Percentiles rank a stretch among this genome's conserved stretches.
These are phyloP conservation scores for Borealophlyctis nickersoniae DNA, from an alignment of 192 early-diverging fungal genomes.

Conservation along the genomic window DNA sequence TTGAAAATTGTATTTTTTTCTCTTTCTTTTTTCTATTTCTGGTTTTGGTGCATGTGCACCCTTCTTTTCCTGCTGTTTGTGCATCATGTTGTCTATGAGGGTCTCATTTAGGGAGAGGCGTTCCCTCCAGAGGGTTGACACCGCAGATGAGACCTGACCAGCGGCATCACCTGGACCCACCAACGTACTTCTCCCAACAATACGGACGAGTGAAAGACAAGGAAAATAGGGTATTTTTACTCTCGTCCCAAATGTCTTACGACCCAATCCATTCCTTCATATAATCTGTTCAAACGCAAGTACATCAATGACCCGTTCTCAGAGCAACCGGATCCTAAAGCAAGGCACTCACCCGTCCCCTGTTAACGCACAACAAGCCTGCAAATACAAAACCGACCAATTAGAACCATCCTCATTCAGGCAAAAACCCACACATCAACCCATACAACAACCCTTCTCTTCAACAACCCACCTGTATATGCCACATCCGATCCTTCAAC, in stretches of 20 bases:
- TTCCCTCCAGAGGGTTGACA: too few species aligned
- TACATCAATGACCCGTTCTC: neutral
- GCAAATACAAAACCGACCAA: neutral
- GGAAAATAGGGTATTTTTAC: too few species aligned
- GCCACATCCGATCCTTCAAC: conserved; percentile 68
- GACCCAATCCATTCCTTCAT: conserved; percentile 23
- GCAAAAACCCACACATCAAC: neutral
- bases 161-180: too few species aligned
- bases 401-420: neutral
- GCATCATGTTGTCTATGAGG: too few species aligned
- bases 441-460: neutral
- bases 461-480: conserved; percentile 69
- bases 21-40: too few species aligned
- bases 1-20: neutral
- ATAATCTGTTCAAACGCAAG: conserved; percentile 2
- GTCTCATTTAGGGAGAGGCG: too few species aligned
- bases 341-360: conserved; percentile 60
- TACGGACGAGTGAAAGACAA: too few species aligned
- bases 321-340: neutral
- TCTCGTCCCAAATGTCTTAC: conserved; percentile 3
- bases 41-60: too few species aligned
- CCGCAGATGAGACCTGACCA: too few species aligned
- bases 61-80: too few species aligned
- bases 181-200: too few species aligned
- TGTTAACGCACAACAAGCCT: conserved; percentile 64